Percentiles rank a stretch among this genome's conserved stretches.
phyloP scores from a whole-genome alignment of 2,329 filamentous ascomycete genomes.

The Calonectria hongkongensis region DNA sequence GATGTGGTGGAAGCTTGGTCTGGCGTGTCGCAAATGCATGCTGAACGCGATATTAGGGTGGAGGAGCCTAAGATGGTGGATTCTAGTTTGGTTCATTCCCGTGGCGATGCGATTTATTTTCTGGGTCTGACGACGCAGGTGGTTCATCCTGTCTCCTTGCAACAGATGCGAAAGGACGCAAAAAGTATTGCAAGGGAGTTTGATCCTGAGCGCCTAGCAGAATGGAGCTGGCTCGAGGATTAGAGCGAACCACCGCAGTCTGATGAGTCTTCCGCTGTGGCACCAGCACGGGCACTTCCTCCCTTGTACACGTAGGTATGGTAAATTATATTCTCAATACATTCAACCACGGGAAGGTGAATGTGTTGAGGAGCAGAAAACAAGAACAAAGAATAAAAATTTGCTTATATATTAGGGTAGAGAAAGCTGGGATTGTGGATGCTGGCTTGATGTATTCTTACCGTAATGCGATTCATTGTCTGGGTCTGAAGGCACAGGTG shows the following conservation, averaged over 20 bases:
- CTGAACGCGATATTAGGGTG: not conserved
- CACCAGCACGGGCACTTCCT: too few species aligned
- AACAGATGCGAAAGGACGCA: too few species aligned
- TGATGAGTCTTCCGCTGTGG: too few species aligned
- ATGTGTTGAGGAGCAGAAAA: not conserved
- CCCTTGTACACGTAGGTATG: too few species aligned
- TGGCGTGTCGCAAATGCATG: not conserved
- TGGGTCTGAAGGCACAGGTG: not conserved
- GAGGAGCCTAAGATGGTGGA: not conserved
- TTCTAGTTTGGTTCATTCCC: not conserved
- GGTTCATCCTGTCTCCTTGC: too few species aligned
- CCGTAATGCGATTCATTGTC: not conserved
- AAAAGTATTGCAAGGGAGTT: too few species aligned
- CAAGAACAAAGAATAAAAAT: not conserved
- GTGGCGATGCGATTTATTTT: conserved; percentile 4
- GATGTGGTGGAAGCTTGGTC: not conserved
- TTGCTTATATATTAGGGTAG: not conserved
- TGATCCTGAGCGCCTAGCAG: too few species aligned
- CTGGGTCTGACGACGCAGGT: too few species aligned
- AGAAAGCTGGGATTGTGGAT: not conserved
- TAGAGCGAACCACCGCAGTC: too few species aligned
- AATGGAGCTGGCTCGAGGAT: too few species aligned
- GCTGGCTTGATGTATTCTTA: not conserved
- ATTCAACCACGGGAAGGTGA: conserved; percentile 3
- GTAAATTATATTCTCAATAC: not conserved